Evolutionary conservation across 2,329 filamentous ascomycete genomes (phyloP).

Genomic region (Neurospora sp.): DNA sequence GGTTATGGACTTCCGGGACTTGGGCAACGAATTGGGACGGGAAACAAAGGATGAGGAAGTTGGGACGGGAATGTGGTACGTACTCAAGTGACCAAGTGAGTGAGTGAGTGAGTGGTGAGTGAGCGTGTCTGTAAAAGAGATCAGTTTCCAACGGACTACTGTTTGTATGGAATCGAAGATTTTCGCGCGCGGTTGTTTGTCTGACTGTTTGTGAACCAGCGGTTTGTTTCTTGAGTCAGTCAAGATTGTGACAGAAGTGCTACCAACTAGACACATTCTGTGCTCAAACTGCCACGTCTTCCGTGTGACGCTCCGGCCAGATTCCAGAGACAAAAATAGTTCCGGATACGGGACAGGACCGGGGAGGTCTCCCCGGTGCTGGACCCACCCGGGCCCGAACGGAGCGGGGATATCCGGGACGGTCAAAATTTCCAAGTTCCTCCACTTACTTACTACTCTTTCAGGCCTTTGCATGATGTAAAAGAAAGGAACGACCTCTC

Average conservation of each 20-base stretch:
- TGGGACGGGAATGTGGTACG: too few species aligned
- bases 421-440: background rate
- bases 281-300: background rate
- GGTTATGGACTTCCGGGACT: background rate
- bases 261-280: background rate
- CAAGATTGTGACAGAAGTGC: background rate
- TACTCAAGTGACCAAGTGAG: too few species aligned
- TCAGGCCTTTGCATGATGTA: background rate
- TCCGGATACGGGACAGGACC: background rate
- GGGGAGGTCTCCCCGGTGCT: background rate
- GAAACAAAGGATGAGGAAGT: too few species aligned
- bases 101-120: background rate
- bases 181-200: background rate
- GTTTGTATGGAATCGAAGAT: background rate
- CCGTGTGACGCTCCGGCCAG: background rate
- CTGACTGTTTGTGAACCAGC: background rate
- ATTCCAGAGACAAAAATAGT: background rate
- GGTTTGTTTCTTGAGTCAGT: background rate
- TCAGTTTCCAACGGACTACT: too few species aligned
- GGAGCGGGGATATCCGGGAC: background rate
- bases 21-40: background rate
- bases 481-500: background rate
- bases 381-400: background rate
- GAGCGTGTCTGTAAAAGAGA: background rate
- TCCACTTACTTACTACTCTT: background rate